Evolutionary conservation across 306 rosid species (phyloP).

Genomic region (Rubus parviflorus): DNA sequence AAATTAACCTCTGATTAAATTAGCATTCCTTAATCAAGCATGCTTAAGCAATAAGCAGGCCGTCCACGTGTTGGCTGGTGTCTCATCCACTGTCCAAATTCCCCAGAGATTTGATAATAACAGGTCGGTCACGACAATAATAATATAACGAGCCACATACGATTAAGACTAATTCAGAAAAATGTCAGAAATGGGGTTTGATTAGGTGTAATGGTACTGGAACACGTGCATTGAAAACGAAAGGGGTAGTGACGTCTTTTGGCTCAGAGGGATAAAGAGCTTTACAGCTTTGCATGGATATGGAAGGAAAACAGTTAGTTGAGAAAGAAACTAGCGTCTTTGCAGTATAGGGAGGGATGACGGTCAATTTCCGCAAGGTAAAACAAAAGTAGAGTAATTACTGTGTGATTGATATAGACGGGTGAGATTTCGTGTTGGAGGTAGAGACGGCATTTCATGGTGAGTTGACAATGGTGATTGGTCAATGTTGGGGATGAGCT

Average conservation of each 20-base stretch:
- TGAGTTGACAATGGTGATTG: background rate
- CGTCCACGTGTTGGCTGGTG: slow-evolving; percentile 28
- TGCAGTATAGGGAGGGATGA: background rate
- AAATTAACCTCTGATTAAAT: background rate
- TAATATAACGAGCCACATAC: background rate
- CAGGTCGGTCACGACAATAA: background rate
- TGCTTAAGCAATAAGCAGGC: slow-evolving; percentile 24
- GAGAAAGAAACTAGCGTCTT: background rate
- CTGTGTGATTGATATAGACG: too few relatives aligned
- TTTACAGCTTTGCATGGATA: background rate
- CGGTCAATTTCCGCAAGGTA: background rate
- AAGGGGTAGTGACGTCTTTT: background rate
- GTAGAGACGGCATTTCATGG: too few relatives aligned
- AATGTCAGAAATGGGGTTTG: too few relatives aligned
- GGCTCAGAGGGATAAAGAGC: background rate
- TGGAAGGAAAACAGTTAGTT: background rate
- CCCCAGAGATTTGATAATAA: background rate
- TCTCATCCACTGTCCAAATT: slow-evolving; percentile 13
- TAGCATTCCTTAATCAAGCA: background rate
- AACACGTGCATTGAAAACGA: background rate
- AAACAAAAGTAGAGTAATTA: background rate
- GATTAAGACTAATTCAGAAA: background rate
- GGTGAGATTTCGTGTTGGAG: too few relatives aligned
- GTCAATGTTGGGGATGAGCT: background rate
- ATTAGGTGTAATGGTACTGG: background rate